Evolutionary conservation across 495 filamentous ascomycete genomes (phyloP).

Genomic region (Hypoxylon lienhwacheense): DNA sequence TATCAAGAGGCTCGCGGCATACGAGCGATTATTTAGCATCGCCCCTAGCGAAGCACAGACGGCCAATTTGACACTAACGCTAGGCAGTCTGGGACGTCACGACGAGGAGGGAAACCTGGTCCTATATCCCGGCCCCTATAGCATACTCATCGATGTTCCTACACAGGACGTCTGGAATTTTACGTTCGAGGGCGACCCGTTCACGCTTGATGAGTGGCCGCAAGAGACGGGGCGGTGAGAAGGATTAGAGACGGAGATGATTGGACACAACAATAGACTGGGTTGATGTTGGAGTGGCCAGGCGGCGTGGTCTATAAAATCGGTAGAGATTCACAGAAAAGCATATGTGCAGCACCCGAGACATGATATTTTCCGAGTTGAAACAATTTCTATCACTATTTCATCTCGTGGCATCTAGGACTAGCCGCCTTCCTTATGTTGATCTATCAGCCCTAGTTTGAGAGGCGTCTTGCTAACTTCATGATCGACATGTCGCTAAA

Average conservation of each 20-base stretch:
- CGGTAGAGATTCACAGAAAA: no score
- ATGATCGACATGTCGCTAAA: no score
- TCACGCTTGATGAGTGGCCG: slow-evolving; percentile 51
- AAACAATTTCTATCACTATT: no score
- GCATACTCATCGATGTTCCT: slow-evolving; percentile 54
- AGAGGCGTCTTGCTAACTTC: no score
- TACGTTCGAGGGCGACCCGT: slow-evolving; percentile 45
- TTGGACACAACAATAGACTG: neutral
- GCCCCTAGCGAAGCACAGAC: slow-evolving; percentile 42
- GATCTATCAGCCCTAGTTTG: no score
- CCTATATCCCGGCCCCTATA: slow-evolving; percentile 65
- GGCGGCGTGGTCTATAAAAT: no score
- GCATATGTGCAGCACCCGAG: no score
- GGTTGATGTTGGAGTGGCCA: no score
- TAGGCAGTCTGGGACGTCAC: slow-evolving; percentile 58
- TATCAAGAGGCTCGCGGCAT: slow-evolving; percentile 62
- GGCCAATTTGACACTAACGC: slow-evolving; percentile 52
- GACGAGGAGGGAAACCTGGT: slow-evolving; percentile 60
- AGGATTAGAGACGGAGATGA: neutral
- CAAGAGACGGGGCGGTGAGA: slow-evolving; percentile 29
- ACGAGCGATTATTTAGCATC: slow-evolving; percentile 54
- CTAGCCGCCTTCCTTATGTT: no score
- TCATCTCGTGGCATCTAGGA: no score
- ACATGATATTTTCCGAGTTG: no score
- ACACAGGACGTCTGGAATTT: slow-evolving; percentile 41